A percentile compares a stretch with the other conserved stretches of the same genome.
phyloP scores from a whole-genome alignment of 2,329 filamentous ascomycete species.

The Colletotrichum somersetense region DNA sequence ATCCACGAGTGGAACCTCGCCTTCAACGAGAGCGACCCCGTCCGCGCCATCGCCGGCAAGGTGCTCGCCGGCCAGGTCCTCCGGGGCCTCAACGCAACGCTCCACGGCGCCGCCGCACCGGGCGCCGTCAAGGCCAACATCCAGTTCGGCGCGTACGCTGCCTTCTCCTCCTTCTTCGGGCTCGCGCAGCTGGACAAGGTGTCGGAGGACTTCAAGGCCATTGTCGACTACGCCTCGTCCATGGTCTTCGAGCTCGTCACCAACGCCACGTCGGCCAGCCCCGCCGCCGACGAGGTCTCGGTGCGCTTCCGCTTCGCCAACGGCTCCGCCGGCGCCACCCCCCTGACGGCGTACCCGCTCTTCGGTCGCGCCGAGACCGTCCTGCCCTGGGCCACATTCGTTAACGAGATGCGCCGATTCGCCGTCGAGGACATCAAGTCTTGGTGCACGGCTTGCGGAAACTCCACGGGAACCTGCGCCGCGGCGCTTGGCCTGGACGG shows the following conservation, averaged over 20 bases:
- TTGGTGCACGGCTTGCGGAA: conserved; percentile 85
- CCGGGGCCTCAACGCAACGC: conserved; percentile 64
- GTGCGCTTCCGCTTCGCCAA: conserved; percentile 74
- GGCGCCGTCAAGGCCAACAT: conserved; percentile 64
- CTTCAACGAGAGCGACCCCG: conserved; percentile 80
- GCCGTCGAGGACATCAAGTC: conserved; percentile 72
- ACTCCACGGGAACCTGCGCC: conserved; percentile 76
- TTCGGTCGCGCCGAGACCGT: conserved; percentile 68
- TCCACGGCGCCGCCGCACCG: conserved; percentile 51
- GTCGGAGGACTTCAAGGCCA: conserved; percentile 75
- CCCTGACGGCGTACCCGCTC: conserved; percentile 65
- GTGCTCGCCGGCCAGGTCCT: conserved; percentile 70
- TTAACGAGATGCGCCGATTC: conserved; percentile 71
- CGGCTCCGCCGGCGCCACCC: conserved; percentile 66
- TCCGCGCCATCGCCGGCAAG: conserved; percentile 69
- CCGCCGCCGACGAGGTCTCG: conserved; percentile 60
- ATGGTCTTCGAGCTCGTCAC: conserved; percentile 83
- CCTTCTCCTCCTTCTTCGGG: conserved; percentile 74
- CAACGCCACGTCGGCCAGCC: conserved; percentile 61
- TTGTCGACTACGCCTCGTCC: conserved; percentile 86
- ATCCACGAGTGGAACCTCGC: conserved; percentile 85
- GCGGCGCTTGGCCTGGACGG: conserved; percentile 43
- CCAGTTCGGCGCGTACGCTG: conserved; percentile 72
- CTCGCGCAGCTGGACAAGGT: conserved; percentile 64
- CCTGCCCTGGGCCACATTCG: conserved; percentile 79